Evolutionary conservation across 306 rosid genomes (phyloP), one percentile per base, ranked within the genome.

Genomic region (Cucumis melo): DNA sequence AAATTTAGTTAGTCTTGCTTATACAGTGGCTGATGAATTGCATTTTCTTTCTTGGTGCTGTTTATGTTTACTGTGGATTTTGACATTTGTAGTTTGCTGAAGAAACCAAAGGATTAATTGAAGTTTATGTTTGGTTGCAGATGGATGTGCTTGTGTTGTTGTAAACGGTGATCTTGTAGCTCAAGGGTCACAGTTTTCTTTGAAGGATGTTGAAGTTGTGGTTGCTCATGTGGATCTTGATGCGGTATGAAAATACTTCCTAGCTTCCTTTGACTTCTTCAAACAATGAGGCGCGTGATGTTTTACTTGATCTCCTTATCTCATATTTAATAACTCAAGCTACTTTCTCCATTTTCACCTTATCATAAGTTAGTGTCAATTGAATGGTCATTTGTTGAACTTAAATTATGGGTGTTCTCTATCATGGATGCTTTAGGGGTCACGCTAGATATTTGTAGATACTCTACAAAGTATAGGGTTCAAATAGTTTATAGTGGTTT

Each of bases 121-220:
- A 74, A 53, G 63, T 74, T 70, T 39, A 24, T 34, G 51, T 75
- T 78, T 58, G 84, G 48, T 77, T 36, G 75, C 85, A 94, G 99
- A 94, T 90, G 98, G 99, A 15, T 92, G 99, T 84, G 87, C 96
- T 78, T 80, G 87, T 74, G 88, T 92, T 42, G 96, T 89, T 84
- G 91, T 94, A 54, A 94, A 94, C 78, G 98, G 97, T 57, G 98
- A 94, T 70, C 81, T 94, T 53, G 87, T 94, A 76, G 95, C 98
- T 78, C 96, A 94, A 82, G 98, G 96, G 53, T 92, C 99, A 42
- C 99, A 94, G 61, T 94, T 94, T 90, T 94, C 99, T 61, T 82
- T 94, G 85, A 94, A 87, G 65, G 99, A 94, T 65, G 85, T 90
- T 21, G 99, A 94, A 86, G 84, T 90, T 79, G 92, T 89, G 78